A percentile compares a stretch with the other conserved stretches of the same genome.
Conservation (phyloP, 352 stramenopile genomes). For the Phytophthora pinifolia region DNA sequence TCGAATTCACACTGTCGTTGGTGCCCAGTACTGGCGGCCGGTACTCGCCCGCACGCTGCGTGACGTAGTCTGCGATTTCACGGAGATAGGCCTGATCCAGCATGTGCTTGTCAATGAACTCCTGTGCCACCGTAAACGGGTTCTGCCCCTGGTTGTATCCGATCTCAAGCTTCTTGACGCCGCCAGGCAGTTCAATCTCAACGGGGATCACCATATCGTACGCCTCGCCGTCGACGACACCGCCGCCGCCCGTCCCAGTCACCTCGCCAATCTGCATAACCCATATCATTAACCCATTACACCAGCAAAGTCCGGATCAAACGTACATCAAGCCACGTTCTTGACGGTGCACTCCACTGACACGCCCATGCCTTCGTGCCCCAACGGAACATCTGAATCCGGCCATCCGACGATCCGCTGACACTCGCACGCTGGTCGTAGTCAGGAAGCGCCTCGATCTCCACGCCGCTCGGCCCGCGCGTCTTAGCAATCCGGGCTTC, state of each 20-base stretch:
- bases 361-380: constrained; percentile 92
- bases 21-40: constrained; percentile 65
- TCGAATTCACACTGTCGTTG: constrained; percentile 29
- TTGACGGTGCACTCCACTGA: constrained; percentile 91
- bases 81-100: constrained; percentile 93
- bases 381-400: constrained; percentile 97
- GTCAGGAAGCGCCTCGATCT: constrained; percentile 93
- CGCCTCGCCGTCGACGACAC: constrained; percentile 89
- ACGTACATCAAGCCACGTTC: constrained; percentile 94
- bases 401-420: constrained; percentile 87
- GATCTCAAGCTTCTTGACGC: constrained; percentile 94
- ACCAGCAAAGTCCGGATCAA: too few relatives aligned
- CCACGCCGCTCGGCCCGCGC: constrained; percentile 88
- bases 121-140: constrained; percentile 94
- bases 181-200: constrained; percentile 94
- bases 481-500: constrained; percentile 55
- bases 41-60: constrained; percentile 86
- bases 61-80: constrained; percentile 97
- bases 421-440: constrained; percentile 87
- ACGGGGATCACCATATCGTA: constrained; percentile 98
- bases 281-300: too few relatives aligned
- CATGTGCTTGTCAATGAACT: constrained; percentile 97
- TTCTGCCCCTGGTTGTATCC: constrained; percentile 98
- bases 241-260: constrained; percentile 82
- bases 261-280: constrained; percentile 74